Conservation (phyloP, 2,329 filamentous ascomycete species). For the Ophiostoma perfectum region DNA sequence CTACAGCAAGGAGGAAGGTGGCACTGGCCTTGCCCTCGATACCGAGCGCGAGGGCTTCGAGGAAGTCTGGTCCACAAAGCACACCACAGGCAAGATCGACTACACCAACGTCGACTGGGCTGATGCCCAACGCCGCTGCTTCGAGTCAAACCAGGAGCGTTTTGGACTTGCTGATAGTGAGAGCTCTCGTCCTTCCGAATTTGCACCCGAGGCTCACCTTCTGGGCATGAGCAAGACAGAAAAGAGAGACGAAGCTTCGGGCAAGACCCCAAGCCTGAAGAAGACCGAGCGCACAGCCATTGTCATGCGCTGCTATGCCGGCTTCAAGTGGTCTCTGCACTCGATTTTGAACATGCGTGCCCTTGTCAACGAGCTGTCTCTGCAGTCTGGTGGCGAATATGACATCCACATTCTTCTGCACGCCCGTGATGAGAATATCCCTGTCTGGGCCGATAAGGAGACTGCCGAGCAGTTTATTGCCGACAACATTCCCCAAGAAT, state of each 20-base stretch:
- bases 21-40: conserved; percentile 64
- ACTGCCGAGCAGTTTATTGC: conserved; percentile 67
- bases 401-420: conserved; percentile 78
- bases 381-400: conserved; percentile 77
- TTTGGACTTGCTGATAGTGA: conserved; percentile 36
- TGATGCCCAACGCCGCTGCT: conserved; percentile 48
- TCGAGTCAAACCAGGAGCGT: conserved; percentile 57
- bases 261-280: conserved; percentile 25
- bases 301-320: conserved; percentile 73
- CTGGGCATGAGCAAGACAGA: conserved; percentile 17
- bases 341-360: conserved; percentile 76
- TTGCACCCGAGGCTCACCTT: conserved; percentile 11
- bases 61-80: conserved; percentile 43
- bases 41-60: conserved; percentile 64
- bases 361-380: conserved; percentile 69
- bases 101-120: conserved; percentile 53
- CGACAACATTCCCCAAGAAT: conserved; percentile 64
- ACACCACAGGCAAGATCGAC: conserved; percentile 50
- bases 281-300: conserved; percentile 63
- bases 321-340: conserved; percentile 72
- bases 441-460: conserved; percentile 74
- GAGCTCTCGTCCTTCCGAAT: conserved; percentile 12
- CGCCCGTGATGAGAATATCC: conserved; percentile 70
- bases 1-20: conserved; percentile 69
- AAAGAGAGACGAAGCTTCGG: neutral